Conservation (phyloP, 768 basidiomycete species). For the Podaxis pistillaris region DNA sequence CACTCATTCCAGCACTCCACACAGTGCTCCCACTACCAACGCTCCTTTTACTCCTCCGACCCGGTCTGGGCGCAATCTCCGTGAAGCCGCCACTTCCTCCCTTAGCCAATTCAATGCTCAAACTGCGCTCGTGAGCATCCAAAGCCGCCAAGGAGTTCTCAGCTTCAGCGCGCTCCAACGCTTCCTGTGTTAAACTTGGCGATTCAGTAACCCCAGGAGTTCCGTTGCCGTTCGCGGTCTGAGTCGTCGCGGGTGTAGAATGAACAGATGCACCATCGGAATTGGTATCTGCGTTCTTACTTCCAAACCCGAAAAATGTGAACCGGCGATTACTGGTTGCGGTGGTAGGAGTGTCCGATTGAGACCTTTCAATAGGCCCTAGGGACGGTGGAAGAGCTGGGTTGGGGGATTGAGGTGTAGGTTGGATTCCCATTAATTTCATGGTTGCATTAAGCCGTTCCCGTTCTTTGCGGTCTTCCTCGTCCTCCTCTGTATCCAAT, state of each 20-base stretch:
- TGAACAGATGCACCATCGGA: slow-evolving; percentile 50
- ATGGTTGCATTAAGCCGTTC: slow-evolving; percentile 88
- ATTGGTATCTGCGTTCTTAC: slow-evolving; percentile 30
- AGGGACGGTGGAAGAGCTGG: slow-evolving; percentile 28
- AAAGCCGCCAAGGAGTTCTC: slow-evolving; percentile 73
- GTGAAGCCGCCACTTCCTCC: slow-evolving; percentile 77
- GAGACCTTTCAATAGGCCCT: slow-evolving; percentile 25
- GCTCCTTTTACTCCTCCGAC: slow-evolving; percentile 60
- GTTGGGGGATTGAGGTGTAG: slow-evolving; percentile 43
- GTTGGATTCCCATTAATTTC: slow-evolving; percentile 92
- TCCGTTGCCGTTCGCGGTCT: slow-evolving; percentile 20
- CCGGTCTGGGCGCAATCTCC: slow-evolving; percentile 58
- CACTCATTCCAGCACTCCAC: slow-evolving; percentile 85
- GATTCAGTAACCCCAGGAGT: slow-evolving; percentile 27
- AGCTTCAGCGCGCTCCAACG: slow-evolving; percentile 76
- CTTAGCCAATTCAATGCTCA: slow-evolving; percentile 74
- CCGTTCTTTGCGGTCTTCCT: slow-evolving; percentile 85
- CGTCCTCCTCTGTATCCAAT: slow-evolving; percentile 86
- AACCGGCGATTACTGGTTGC: slow-evolving; percentile 50
- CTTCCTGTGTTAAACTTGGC: slow-evolving; percentile 66
- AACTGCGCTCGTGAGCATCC: slow-evolving; percentile 72
- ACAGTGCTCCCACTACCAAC: slow-evolving; percentile 72
- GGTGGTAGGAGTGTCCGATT: slow-evolving; percentile 24
- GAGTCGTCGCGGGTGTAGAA: slow-evolving; percentile 37
- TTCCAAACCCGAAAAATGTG: slow-evolving; percentile 63